Evolutionary conservation across 306 rosid genomes (phyloP), one percentile per base, ranked within the genome.

Genomic region (Begonia masoniana): DNA sequence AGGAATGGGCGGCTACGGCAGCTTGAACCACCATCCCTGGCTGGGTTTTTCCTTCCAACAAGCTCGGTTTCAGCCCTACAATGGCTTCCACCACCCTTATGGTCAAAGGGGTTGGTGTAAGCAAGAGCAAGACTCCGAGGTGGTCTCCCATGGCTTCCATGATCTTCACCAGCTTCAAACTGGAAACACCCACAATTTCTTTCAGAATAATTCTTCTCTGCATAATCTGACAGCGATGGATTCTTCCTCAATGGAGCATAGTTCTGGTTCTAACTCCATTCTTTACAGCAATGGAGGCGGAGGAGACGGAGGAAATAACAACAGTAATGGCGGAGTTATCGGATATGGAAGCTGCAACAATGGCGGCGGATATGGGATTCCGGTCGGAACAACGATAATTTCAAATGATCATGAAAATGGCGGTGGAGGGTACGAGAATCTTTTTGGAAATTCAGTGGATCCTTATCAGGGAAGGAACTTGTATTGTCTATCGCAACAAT

Each of bases 81-180:
- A 71, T 31, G 39, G 39, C 58, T 26, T 62, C 58, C 60, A 61
- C 36, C 76, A 76, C 68, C 79, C 95, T 1, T 73, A 68, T 49
- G 75, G 67, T 6, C 85, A 78, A 15, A 76, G 79, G 48, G 49
- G 76, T 5, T 87, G 89, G 89, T 87, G 94, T 78, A 87, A 87
- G 63, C 94, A 87, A 68, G 96, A 87, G 53, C 75, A 69, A 41
- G 80, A 72, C 45, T 51, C 68, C 19, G 70, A 64, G 16, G 52
- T 57, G 9, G 49, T 47, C 41, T 62, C 47, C 75, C 54, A 19
- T 24, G 17, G 14, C 67, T 49, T 68, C 57, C 79, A 66, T 61
- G 79, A 74, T 41, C 63, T 67, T 57, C 78, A 73, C 48, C 87
- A 66, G 47, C 68, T 68, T 5, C 83, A 82, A 47, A 16, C 74